Base-by-base conservation (phyloP, 2,329 filamentous ascomycete genomes). In the Chrysosporium keratinophilum region DNA sequence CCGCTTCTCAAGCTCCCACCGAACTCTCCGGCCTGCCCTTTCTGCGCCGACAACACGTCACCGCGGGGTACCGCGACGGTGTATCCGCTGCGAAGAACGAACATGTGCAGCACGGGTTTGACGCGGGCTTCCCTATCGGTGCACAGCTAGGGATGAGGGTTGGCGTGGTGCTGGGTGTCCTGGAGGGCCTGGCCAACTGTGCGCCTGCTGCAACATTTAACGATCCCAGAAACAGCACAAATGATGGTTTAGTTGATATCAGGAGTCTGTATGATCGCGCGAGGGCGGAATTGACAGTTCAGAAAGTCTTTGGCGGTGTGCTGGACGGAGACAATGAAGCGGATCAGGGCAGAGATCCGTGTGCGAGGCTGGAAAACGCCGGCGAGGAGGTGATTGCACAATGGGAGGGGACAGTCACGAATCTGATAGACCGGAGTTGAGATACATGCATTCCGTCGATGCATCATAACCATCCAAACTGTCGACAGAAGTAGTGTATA, bases 51-150 rank as follows among this genome's bases (percentile, higher is more conserved):
- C 83, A 86, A 53, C 88, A 95, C 67, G 79, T 82, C 50, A 96
- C 87, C 5, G 83, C 87, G 39, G 93, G 93, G 15, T 97, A 97
- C 70, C 84, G 91, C 56, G 90, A 96, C 63, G 93, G 91, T 42
- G 79, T 97, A 51, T 78, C 84, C 0, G 74, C 74, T 2, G 86
- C 85, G 33, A 97, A 97, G 67, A 79, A 80, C 23, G 72, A 77
- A 47, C 85, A 82, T 62, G 81, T 96, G 23, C 93, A 98, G 70
- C 76, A 77, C 12, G 91, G 91, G 0, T 97, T 98, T 65, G 93
- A 98, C 66, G 87, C 91, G 59, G 91, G 91, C 0, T 97, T 89
- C 67, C 77, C 82, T 12, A 76, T 97, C 0, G 93, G 93, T 11
- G 90, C 88, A 0, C 82, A 84, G 50, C 73, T 97, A 28, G 93